These are phyloP conservation scores for Nadsonia fulvescens DNA, from an alignment of 805 yeast species.

Conservation along the genomic window DNA sequence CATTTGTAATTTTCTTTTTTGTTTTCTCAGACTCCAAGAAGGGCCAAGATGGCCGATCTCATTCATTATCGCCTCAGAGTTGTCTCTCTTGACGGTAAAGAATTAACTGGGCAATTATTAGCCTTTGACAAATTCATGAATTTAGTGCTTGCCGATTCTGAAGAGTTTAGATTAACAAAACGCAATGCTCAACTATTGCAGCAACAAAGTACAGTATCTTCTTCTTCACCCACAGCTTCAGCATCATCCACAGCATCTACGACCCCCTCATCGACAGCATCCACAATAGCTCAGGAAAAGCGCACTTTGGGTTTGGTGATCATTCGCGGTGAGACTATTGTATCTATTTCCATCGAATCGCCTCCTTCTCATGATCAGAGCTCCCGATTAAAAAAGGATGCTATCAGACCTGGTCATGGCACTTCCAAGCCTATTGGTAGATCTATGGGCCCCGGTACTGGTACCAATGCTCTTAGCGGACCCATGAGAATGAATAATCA, in stretches of 20 bases:
- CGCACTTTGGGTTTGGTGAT: constrained; percentile 67
- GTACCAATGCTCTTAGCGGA: constrained; percentile 15
- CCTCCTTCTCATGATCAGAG: constrained; percentile 30
- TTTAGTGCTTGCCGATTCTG: constrained; percentile 65
- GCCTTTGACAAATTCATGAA: constrained; percentile 87
- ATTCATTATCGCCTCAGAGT: constrained; percentile 58
- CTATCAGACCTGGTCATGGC: constrained; percentile 19
- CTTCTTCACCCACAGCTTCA: constrained; percentile 8
- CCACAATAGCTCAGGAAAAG: constrained; percentile 33
- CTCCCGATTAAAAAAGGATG: constrained; percentile 16
- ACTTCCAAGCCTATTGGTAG: constrained; percentile 18
- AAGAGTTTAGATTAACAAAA: constrained; percentile 56
- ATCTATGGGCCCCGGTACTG: constrained; percentile 17
- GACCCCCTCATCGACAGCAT: too few species aligned
- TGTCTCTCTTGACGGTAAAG: constrained; percentile 59
- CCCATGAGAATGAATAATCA: constrained; percentile 15
- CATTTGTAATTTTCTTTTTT: constrained; percentile 8
- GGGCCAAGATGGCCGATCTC: constrained; percentile 43
- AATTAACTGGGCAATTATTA: constrained; percentile 58
- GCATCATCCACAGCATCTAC: constrained; percentile 15
- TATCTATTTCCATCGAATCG: constrained; percentile 54
- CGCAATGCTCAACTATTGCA: constrained; percentile 8
- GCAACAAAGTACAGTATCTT: constrained; percentile 12
- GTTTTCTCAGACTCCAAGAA: constrained; percentile 21
- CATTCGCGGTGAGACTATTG: constrained; percentile 74